Evolutionary conservation across 177 flowering plant species (phyloP).

Genomic region (Vitis hybrid): DNA sequence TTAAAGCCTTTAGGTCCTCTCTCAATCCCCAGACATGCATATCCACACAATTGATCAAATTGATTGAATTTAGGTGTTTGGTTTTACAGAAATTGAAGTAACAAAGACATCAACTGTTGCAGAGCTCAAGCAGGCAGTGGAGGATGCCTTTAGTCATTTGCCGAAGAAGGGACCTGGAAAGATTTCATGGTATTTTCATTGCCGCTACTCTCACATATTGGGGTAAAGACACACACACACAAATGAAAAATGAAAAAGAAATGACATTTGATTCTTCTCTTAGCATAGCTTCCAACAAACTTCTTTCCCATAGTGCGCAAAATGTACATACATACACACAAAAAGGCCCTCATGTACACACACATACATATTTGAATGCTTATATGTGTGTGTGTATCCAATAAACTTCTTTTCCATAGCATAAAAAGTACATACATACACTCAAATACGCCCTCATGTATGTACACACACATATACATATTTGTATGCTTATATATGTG

Average conservation of each 20-base stretch:
- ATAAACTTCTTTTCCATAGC: too few species aligned
- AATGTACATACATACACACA: too few species aligned
- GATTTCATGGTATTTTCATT: conserved; percentile 59
- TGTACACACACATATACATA: too few species aligned
- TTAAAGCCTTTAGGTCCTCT: neutral
- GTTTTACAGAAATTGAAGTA: conserved; percentile 50
- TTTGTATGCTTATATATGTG: too few species aligned
- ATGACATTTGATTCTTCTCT: neutral
- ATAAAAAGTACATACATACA: too few species aligned
- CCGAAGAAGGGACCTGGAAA: conserved; percentile 43
- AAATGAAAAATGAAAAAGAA: too few species aligned
- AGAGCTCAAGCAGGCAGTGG: conserved; percentile 65
- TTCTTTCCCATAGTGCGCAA: too few species aligned
- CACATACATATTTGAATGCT: too few species aligned
- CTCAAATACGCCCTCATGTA: too few species aligned
- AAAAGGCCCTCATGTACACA: too few species aligned
- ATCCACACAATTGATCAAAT: neutral
- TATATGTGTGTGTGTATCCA: too few species aligned
- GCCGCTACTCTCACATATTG: neutral
- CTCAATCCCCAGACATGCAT: neutral
- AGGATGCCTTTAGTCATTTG: conserved; percentile 47
- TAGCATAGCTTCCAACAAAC: too few species aligned
- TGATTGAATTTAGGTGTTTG: conserved; percentile 2
- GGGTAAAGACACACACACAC: neutral
- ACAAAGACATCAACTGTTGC: conserved; percentile 47